Conservation (phyloP, 2,329 filamentous ascomycete genomes). For the Blastomyces gilchristii region DNA sequence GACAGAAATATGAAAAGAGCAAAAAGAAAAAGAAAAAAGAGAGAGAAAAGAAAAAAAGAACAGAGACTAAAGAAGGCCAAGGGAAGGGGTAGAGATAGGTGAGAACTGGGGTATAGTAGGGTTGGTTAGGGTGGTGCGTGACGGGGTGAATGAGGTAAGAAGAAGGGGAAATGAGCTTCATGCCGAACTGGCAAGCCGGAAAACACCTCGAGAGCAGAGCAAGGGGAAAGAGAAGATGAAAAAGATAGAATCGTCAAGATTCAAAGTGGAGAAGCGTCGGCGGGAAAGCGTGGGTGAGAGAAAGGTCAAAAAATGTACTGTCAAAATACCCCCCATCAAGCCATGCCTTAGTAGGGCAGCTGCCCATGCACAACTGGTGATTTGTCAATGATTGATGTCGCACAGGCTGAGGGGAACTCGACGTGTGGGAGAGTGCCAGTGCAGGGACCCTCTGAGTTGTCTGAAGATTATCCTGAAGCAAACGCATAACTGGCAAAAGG, state of each 20-base stretch:
- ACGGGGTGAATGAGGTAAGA: background rate
- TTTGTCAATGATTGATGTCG: conserved; percentile 1
- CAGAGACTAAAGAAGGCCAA: background rate
- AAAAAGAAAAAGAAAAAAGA: background rate
- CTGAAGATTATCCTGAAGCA: background rate
- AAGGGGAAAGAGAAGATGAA: background rate
- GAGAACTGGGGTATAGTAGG: background rate
- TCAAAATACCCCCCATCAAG: background rate
- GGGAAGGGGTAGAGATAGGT: background rate
- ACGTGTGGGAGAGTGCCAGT: background rate
- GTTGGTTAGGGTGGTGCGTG: background rate
- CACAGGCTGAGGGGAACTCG: background rate
- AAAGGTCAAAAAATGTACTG: background rate
- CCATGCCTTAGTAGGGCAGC: background rate
- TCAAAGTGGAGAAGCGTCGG: background rate
- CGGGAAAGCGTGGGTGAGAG: background rate
- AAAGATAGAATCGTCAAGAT: background rate
- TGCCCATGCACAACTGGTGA: background rate
- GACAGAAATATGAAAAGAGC: background rate
- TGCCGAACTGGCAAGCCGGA: background rate
- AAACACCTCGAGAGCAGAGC: background rate
- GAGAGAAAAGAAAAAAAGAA: background rate
- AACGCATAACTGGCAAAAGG: background rate
- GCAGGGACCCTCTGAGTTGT: background rate
- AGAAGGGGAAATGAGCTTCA: background rate